Evolutionary conservation across 2,329 filamentous ascomycete genomes (phyloP).

Genomic region (Rhexocercosporidium sp.): DNA sequence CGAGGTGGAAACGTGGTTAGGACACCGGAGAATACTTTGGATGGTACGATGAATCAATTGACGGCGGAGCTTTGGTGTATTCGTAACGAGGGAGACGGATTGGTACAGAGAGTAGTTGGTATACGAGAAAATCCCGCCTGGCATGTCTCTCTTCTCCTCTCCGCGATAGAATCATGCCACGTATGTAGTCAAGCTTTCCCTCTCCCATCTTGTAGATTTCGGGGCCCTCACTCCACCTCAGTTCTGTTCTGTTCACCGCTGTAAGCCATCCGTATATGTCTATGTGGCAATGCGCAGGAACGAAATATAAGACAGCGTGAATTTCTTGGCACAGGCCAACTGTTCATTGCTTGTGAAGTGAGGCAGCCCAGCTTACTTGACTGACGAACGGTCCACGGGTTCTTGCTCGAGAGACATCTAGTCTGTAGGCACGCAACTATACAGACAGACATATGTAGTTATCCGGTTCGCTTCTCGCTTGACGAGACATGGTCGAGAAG

Average conservation of each 20-base stretch:
- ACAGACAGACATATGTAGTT: not conserved
- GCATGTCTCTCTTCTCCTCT: not conserved
- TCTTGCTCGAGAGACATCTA: not conserved
- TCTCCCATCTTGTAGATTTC: not conserved
- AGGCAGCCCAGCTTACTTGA: no score
- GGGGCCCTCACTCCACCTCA: not conserved
- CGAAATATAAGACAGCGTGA: not conserved
- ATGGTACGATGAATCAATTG: not conserved
- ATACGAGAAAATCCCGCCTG: not conserved
- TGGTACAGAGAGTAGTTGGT: not conserved
- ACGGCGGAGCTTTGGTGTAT: not conserved
- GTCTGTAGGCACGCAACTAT: no score
- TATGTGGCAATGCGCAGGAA: slow-evolving; percentile 1
- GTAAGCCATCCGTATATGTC: not conserved
- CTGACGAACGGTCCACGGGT: not conserved
- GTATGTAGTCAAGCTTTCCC: not conserved
- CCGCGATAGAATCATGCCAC: not conserved
- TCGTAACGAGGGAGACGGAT: not conserved
- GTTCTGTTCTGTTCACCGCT: not conserved
- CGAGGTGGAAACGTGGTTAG: not conserved
- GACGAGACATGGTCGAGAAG: not conserved
- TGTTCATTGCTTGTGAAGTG: slow-evolving; percentile 19
- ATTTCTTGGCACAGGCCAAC: slow-evolving; percentile 25
- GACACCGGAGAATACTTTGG: not conserved
- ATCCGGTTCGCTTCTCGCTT: not conserved